phyloP scores from a whole-genome alignment of 495 filamentous ascomycete species.

The Penicillium dipodomyicola region DNA sequence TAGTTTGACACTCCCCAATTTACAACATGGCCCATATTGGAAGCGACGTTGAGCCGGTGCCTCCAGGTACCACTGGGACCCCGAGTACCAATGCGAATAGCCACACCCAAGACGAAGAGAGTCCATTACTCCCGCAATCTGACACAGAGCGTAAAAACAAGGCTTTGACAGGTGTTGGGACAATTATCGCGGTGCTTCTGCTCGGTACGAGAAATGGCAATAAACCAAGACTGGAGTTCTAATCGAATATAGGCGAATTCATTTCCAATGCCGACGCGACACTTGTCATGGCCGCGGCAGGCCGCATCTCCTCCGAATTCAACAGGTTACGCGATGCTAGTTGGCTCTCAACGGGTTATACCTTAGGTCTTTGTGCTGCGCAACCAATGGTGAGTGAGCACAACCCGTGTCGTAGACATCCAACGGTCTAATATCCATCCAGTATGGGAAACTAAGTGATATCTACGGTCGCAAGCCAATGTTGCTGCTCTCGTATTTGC shows the following conservation, averaged over 20 bases:
- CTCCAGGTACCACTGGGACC: background rate
- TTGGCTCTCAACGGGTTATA: slow-evolving; percentile 68
- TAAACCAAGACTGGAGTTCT: background rate
- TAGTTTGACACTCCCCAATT: background rate
- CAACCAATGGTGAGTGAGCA: slow-evolving; percentile 49
- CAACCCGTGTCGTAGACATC: background rate
- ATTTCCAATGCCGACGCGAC: slow-evolving; percentile 61
- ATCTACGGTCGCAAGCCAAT: slow-evolving; percentile 48
- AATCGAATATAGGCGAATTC: slow-evolving; percentile 54
- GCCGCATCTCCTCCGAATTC: slow-evolving; percentile 65
- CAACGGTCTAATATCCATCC: background rate
- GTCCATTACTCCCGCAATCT: slow-evolving; percentile 13
- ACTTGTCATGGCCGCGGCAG: slow-evolving; percentile 61
- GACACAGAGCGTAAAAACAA: slow-evolving; percentile 9
- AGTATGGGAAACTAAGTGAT: slow-evolving; percentile 49
- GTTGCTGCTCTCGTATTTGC: slow-evolving; percentile 39
- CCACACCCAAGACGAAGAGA: slow-evolving; percentile 28
- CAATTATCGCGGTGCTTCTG: slow-evolving; percentile 38
- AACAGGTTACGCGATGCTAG: slow-evolving; percentile 55
- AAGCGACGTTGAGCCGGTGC: background rate
- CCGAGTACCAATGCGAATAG: background rate
- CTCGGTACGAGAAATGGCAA: slow-evolving; percentile 25
- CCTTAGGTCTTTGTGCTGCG: slow-evolving; percentile 56
- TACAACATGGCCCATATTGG: background rate
- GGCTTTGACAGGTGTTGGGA: slow-evolving; percentile 24